These are phyloP conservation scores for Xylaria sp. DNA, from an alignment of 2,329 filamentous ascomycete species.

Conservation along the genomic window DNA sequence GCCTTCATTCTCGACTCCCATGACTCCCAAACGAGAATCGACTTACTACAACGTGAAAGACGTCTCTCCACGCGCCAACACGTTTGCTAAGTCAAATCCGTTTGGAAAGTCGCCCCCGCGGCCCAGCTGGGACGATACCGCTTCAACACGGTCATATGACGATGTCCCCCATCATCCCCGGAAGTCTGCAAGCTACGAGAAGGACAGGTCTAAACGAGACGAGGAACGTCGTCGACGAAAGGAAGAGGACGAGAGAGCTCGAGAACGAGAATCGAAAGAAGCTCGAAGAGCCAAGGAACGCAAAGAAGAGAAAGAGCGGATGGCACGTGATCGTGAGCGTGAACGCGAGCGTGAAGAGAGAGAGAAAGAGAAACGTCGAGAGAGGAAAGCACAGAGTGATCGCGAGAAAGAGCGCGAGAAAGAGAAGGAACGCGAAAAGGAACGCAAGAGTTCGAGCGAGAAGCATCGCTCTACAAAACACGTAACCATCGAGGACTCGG, in stretches of 20 bases:
- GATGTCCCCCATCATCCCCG: constrained; percentile 41
- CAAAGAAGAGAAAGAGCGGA: constrained; percentile 28
- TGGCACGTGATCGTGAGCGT: constrained; percentile 7
- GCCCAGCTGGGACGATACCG: constrained; percentile 45
- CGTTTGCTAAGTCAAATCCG: constrained; percentile 36
- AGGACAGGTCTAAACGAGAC: constrained; percentile 39
- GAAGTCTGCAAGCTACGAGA: constrained; percentile 43
- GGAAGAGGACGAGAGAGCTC: constrained; percentile 29
- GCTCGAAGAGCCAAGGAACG: constrained; percentile 29
- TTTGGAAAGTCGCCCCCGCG: constrained; percentile 34
- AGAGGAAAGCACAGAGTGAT: constrained; percentile 25
- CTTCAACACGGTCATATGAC: constrained; percentile 36
- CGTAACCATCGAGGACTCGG: constrained; percentile 24
- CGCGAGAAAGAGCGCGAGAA: constrained; percentile 30
- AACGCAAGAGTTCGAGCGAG: constrained; percentile 30
- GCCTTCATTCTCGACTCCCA: constrained; percentile 27
- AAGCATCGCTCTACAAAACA: constrained; percentile 26
- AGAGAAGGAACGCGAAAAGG: constrained; percentile 31
- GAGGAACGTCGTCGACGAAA: constrained; percentile 35
- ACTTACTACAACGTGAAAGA: constrained; percentile 44
- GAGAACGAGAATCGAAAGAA: constrained; percentile 21
- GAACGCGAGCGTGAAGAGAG: constrained; percentile 20
- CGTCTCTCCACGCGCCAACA: constrained; percentile 43
- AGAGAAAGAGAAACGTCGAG: constrained; percentile 30
- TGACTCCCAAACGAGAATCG: constrained; percentile 31